Percentiles rank a stretch among this genome's conserved stretches.
Evolutionary conservation across 1,284 basidiomycete species (phyloP).

Genomic region (Ustilago vetiveriae): DNA sequence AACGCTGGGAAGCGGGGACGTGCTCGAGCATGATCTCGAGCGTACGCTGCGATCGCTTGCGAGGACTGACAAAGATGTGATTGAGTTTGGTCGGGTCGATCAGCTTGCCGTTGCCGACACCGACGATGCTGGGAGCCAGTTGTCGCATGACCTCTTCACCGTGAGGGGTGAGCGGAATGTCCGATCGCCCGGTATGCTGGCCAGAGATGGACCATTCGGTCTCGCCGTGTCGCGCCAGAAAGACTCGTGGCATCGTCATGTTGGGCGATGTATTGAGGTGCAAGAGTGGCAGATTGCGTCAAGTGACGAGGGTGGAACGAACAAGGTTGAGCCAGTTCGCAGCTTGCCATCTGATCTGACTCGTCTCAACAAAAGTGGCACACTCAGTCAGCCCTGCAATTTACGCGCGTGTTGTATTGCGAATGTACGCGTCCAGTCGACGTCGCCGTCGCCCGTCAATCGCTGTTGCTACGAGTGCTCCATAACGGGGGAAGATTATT

Average conservation of each 20-base stretch:
- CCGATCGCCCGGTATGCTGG: slow-evolving; percentile 63
- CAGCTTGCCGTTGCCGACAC: slow-evolving; percentile 48
- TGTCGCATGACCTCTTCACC: slow-evolving; percentile 58
- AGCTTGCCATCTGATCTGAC: too few relatives aligned
- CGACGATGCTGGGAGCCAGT: slow-evolving; percentile 58
- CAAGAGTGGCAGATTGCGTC: too few relatives aligned
- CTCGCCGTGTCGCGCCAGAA: slow-evolving; percentile 64
- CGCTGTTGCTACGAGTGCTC: too few relatives aligned
- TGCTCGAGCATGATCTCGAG: slow-evolving; percentile 57
- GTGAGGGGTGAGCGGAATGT: slow-evolving; percentile 60
- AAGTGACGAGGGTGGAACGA: too few relatives aligned
- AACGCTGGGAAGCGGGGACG: slow-evolving; percentile 31
- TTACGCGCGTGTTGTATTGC: neutral
- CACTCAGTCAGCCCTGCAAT: neutral
- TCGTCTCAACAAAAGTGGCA: neutral
- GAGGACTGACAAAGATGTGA: slow-evolving; percentile 59
- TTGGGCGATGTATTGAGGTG: neutral
- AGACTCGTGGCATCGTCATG: slow-evolving; percentile 62
- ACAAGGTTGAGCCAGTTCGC: too few relatives aligned
- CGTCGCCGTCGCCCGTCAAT: too few relatives aligned
- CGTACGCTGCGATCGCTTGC: slow-evolving; percentile 55
- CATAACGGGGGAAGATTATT: too few relatives aligned
- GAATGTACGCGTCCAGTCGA: too few relatives aligned
- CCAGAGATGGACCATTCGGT: slow-evolving; percentile 65
- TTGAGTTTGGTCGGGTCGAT: slow-evolving; percentile 55